Base-by-base conservation (phyloP, 2,329 filamentous ascomycete genomes). In the Phialocephala sp. region DNA sequence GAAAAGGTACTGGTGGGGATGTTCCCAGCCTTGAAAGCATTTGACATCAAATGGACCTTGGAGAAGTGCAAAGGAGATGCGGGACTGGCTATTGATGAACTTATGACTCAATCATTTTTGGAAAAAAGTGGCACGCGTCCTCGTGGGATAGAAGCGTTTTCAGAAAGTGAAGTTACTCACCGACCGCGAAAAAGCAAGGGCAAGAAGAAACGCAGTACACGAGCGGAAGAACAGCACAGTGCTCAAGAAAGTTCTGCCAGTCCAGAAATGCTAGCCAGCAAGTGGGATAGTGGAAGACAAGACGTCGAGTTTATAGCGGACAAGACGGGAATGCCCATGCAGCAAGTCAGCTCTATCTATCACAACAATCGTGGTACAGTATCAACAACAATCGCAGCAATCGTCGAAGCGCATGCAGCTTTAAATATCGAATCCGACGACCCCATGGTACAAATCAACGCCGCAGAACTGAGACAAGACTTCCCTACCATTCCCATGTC, bases 91-190 rank as follows among this genome's bases (percentile, higher is more conserved):
- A 88, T 96, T 68, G 93, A 97, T 72, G 88, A 93, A 65, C 81
- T 98, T 14, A 84, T 97, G 37, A 96, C 91, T 70, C 83, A 92
- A 15, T 87, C 91, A 22, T 93, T 90, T 73, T 88, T 97, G 4
- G 87, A 92, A 65, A 87, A 93, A 64, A 84, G 82, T 0, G 85
- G 85, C 0, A 82, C 86, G 62, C 81, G 85, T 1, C 80, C 83
- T 1, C 94, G 91, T 75, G 92, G 93, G 0, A 82, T 97, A n/a
- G 93, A 97, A 65, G 93, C 87, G 0, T 97, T 97, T 75, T 88
- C 87, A 24, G 83, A 87, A 45, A 83, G 84, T 0, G 83, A 87
- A 18, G 78, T 57, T 11, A 27, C 59, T 14, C 20, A 66, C 18
- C 66, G 64, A 58, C 55, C 45, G 60, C 71, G 68, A 18, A 82